phyloP scores from a whole-genome alignment of 2,329 filamentous ascomycete species.

The Akanthomyces uredinophilus region DNA sequence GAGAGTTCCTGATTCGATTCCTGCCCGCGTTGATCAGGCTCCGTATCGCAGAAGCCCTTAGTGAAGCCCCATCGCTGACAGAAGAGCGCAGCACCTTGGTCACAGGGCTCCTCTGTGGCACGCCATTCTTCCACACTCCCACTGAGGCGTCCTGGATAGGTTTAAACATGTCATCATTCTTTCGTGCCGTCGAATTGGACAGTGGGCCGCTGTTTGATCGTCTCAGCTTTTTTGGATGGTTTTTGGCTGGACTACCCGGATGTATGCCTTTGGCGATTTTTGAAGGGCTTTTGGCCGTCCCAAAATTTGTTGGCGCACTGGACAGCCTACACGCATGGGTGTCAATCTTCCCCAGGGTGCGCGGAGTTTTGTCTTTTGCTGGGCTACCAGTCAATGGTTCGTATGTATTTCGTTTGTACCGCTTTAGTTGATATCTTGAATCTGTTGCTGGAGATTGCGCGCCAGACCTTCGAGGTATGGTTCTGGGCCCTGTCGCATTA shows the following conservation, averaged over 20 bases:
- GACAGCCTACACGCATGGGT: background rate
- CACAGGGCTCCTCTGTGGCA: constrained; percentile 4
- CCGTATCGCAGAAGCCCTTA: constrained; percentile 11
- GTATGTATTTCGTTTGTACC: constrained; percentile 1
- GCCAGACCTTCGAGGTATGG: background rate
- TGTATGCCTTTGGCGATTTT: background rate
- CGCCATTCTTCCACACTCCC: constrained; percentile 10
- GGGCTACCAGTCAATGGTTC: constrained; percentile 7
- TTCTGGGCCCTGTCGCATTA: background rate
- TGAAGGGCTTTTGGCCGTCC: constrained; percentile 12
- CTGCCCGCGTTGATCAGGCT: constrained; percentile 10
- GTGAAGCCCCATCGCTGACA: constrained; percentile 10
- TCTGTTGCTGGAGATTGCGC: constrained; percentile 8
- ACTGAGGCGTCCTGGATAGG: background rate
- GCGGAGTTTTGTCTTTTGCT: background rate
- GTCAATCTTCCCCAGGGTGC: background rate
- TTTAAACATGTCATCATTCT: background rate
- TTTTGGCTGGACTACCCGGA: background rate
- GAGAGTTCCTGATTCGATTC: constrained; percentile 3
- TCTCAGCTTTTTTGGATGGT: background rate
- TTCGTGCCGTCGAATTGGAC: background rate
- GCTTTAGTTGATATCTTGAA: constrained; percentile 11
- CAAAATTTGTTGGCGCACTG: background rate
- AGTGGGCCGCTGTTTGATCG: constrained; percentile 7
- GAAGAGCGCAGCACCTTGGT: constrained; percentile 10